These are phyloP conservation scores for Microcera coccophila DNA, from an alignment of 2,329 filamentous ascomycete genomes.

Conservation along the genomic window DNA sequence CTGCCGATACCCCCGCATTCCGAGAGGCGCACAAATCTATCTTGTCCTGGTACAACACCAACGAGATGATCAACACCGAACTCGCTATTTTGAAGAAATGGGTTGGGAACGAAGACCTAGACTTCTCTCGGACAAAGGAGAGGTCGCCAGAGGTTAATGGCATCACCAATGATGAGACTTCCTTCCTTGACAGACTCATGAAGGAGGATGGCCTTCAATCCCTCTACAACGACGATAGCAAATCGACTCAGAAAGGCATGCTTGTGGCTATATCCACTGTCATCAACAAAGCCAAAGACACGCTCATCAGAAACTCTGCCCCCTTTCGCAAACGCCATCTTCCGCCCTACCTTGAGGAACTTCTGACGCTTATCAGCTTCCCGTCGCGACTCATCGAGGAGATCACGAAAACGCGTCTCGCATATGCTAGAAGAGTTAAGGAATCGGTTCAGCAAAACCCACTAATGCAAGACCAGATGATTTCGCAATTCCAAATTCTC, in stretches of 20 bases:
- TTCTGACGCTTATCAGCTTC: slow-evolving; percentile 95
- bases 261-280: slow-evolving; percentile 77
- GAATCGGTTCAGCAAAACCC: slow-evolving; percentile 87
- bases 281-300: slow-evolving; percentile 89
- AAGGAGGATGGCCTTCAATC: slow-evolving; percentile 95
- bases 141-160: slow-evolving; percentile 63
- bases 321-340: slow-evolving; percentile 85
- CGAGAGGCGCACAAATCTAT: slow-evolving; percentile 82
- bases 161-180: slow-evolving; percentile 77
- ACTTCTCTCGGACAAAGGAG: slow-evolving; percentile 75
- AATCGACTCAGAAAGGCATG: slow-evolving; percentile 62
- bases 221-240: slow-evolving; percentile 67
- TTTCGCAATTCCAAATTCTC: slow-evolving; percentile 89
- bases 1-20: slow-evolving; percentile 73
- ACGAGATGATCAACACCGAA: slow-evolving; percentile 91
- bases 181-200: slow-evolving; percentile 89
- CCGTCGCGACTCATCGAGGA: slow-evolving; percentile 93
- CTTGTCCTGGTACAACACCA: slow-evolving; percentile 95
- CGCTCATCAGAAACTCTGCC: slow-evolving; percentile 79
- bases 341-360: slow-evolving; percentile 92
- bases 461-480: slow-evolving; percentile 97
- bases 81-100: slow-evolving; percentile 87
- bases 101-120: slow-evolving; percentile 94
- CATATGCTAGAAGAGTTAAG: slow-evolving; percentile 92
- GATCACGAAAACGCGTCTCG: slow-evolving; percentile 86